A percentile compares a stretch with the other conserved stretches of the same genome.
Conservation (phyloP, 1,139 yeast genomes). For the Saccharomyces pastorianus region DNA sequence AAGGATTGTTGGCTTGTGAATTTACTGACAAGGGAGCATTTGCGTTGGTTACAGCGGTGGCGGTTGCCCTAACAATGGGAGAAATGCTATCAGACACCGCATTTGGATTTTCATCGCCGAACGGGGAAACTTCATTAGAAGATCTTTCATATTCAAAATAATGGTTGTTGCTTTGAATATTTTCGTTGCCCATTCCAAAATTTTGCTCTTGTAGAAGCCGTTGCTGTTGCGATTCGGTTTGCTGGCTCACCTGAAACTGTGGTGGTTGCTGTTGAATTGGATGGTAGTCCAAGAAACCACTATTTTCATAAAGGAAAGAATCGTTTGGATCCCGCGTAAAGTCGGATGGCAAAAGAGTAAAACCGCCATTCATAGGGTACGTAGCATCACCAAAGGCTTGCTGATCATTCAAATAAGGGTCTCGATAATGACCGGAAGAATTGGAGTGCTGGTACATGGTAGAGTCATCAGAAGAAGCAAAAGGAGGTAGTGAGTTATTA, state of each 20-base stretch:
- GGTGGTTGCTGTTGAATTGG: background rate
- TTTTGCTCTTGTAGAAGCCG: background rate
- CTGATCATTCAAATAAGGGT: background rate
- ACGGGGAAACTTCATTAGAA: background rate
- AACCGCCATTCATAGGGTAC: background rate
- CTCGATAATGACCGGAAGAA: background rate
- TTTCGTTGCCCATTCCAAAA: background rate
- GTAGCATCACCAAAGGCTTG: background rate
- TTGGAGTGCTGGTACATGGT: background rate
- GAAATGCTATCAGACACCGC: conserved; percentile 1
- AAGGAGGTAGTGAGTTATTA: background rate
- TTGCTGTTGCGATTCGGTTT: background rate
- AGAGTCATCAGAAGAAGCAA: background rate
- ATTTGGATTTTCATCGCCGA: background rate
- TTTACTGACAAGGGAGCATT: conserved; percentile 16
- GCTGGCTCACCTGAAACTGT: background rate
- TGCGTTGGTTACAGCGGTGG: conserved; percentile 21
- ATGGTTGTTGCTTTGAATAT: background rate
- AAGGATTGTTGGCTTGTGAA: conserved; percentile 18
- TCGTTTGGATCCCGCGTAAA: background rate
- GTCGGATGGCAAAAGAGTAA: background rate
- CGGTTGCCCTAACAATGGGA: conserved; percentile 6
- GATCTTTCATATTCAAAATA: background rate
- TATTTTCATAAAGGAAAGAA: background rate
- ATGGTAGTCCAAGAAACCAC: background rate